A percentile compares a stretch with the other conserved stretches of the same genome.
These are phyloP conservation scores for Phytophthora meadii DNA, from an alignment of 352 stramenopile genomes.

Conservation along the genomic window DNA sequence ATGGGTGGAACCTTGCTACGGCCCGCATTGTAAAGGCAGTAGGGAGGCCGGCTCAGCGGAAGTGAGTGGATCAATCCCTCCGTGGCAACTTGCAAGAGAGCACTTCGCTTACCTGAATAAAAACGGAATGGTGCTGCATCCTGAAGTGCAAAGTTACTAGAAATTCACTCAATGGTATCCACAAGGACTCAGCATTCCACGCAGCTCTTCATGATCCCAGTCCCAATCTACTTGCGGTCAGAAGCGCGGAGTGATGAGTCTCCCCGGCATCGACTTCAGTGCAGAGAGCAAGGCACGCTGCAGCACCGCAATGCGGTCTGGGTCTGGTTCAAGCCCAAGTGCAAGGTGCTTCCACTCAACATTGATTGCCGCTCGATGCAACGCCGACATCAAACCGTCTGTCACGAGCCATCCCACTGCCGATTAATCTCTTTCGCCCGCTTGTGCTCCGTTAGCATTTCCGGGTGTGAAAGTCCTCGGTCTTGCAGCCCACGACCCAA, in stretches of 20 bases:
- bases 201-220: constrained; percentile 16
- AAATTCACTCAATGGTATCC: no score
- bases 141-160: no score
- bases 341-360: constrained; percentile 17
- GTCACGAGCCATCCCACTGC: constrained; percentile 9
- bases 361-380: constrained; percentile 15
- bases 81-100: not conserved
- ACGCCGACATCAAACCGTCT: constrained; percentile 13
- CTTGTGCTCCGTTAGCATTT: constrained; percentile 2
- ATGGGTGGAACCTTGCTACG: not conserved
- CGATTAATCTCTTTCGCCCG: constrained; percentile 22
- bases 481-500: constrained; percentile 2
- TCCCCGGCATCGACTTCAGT: not conserved
- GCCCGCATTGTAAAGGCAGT: not conserved
- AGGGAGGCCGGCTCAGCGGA: constrained; percentile 1
- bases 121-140: no score
- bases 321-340: constrained; percentile 14
- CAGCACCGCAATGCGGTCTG: constrained; percentile 13
- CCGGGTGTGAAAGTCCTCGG: constrained; percentile 2
- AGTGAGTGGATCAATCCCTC: no score
- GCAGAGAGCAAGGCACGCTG: constrained; percentile 5
- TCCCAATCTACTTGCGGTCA: not conserved
- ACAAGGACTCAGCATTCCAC: no score
- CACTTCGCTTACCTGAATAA: not conserved
- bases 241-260: constrained; percentile 1